Percentiles rank a stretch among this genome's conserved stretches.
These are phyloP conservation scores for Calocybe cyanea DNA, from an alignment of 768 basidiomycete species.

Conservation along the genomic window DNA sequence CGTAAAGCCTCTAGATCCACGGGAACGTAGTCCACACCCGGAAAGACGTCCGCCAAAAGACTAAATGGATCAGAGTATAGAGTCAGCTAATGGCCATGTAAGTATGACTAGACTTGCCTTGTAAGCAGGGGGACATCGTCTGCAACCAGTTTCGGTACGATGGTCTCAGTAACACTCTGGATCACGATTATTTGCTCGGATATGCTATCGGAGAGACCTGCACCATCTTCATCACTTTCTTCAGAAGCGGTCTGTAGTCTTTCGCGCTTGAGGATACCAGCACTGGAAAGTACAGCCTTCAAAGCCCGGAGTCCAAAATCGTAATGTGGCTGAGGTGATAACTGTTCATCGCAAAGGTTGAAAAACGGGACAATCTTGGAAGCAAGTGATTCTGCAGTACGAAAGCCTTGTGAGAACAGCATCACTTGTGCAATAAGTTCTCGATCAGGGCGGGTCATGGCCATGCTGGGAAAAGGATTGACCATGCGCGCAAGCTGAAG, in stretches of 20 bases:
- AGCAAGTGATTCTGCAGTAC: conserved; percentile 95
- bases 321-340: conserved; percentile 97
- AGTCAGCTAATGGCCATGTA: neutral
- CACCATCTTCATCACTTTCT: conserved; percentile 33
- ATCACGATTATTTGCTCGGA: conserved; percentile 97
- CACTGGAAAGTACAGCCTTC: conserved; percentile 94
- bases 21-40: conserved; percentile 87
- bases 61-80: conserved; percentile 44
- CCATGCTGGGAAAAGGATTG: conserved; percentile 61
- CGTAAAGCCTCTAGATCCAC: conserved; percentile 84
- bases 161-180: conserved; percentile 97
- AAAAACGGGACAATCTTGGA: conserved; percentile 99
- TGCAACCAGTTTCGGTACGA: conserved; percentile 96
- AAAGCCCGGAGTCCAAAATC: conserved; percentile 98
- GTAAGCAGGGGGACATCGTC: conserved; percentile 94
- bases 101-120: conserved; percentile 48
- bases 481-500: neutral
- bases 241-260: conserved; percentile 57
- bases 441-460: conserved; percentile 97
- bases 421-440: conserved; percentile 99
- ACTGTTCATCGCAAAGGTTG: conserved; percentile 95
- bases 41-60: conserved; percentile 94
- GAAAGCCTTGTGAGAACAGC: conserved; percentile 99
- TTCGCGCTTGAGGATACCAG: conserved; percentile 96
- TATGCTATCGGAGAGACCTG: conserved; percentile 62